Base-by-base conservation (phyloP, 768 basidiomycete species). In the Obba rivulosa region DNA sequence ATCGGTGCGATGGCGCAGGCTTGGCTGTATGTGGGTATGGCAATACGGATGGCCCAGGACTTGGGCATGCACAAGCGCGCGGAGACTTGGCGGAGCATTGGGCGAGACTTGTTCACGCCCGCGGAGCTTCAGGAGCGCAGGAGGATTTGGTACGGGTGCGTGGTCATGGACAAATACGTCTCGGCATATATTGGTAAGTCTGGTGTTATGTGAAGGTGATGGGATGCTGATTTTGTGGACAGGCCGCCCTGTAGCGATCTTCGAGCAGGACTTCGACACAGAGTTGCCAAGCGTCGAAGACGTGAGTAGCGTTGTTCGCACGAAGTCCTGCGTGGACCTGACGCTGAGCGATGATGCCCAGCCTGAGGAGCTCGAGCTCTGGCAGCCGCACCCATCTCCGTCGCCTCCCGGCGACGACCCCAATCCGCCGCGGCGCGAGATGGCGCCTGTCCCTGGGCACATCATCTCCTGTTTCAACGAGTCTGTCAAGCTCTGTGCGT, bases 1-100 rank as follows among this genome's bases (percentile, higher is more conserved):
- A 87, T 92, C 50, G 92, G 88, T 39, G 81, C 87, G 16, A 94
- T 92, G 90, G 84, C 85, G 8, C 80, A 85, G 64, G 84, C 87
- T 25, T 94, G 91, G 92, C 76, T 82, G 9, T 90, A 85, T 60
- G 77, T 83, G 17, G 90, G 91, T 10, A 87, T 90, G 85, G 90
- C 86, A 0, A 83, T 93, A 34, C 77, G 92, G n/a, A 92, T 93
- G 89, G 89, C 89, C 14, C 89, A 90, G 66, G 89, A 92, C 64
- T 64, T 92, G 46, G 89, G 89, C 8, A 79, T 92, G 77, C 89
- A 92, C 59, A 77, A 87, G 31, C 77, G 75, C 54, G 85, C 90
- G 24, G 88, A 91, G 59, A 80, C 81, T 23, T 92, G 89, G 88
- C 77, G 63, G 47, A 78, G 72, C 14, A 71, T 80, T 46, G 81